Base-by-base conservation (phyloP, 768 basidiomycete genomes). In the Galerina marginata region DNA sequence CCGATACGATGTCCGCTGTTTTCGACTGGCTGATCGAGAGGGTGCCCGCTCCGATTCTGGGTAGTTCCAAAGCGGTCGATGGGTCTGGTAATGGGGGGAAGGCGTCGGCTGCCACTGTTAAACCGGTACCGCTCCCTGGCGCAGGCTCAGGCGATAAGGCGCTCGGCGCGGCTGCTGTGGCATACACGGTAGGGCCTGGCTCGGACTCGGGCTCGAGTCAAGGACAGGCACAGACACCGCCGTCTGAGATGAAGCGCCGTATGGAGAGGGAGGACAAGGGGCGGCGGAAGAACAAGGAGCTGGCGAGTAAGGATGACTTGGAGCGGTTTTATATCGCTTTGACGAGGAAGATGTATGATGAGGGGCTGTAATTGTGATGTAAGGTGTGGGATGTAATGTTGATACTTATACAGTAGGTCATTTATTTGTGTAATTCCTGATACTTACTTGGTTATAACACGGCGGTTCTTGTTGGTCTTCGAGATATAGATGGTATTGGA, bases 261-360 rank as follows among this genome's bases (percentile, higher is more conserved):
- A 71, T 71, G 69, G 68, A 71, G 12, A 59, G 59, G 26, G 70
- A 69, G 63, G 64, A 66, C 45, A 63, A 66, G 60, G 52, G 47
- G 57, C 69, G 70, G 65, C 68, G 46, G 59, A 64, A 72, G 62
- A 79, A 69, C 67, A 82, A 80, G 38, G 89, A 91, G 60, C 68
- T 89, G 12, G 81, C 77, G 54, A 83, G 82, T 58, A 90, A 90
- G 75, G 83, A 85, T 67, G 92, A 95, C 70, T 74, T 98, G 69
- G 95, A 96, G 71, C 78, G 88, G 67, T 93, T 99, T 74, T 96
- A 96, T 72, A 82, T 97, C 37, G 92, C 95, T 6, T 73, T 99
- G 46, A 86, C 91, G 64, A 84, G 91, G 74, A 96, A 93, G 77
- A 74, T 99, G 76, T 94, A 95, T 66, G 92, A 98, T 59, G 94